phyloP scores from a whole-genome alignment of 352 stramenopile species.

The Phytophthora palmivora region DNA sequence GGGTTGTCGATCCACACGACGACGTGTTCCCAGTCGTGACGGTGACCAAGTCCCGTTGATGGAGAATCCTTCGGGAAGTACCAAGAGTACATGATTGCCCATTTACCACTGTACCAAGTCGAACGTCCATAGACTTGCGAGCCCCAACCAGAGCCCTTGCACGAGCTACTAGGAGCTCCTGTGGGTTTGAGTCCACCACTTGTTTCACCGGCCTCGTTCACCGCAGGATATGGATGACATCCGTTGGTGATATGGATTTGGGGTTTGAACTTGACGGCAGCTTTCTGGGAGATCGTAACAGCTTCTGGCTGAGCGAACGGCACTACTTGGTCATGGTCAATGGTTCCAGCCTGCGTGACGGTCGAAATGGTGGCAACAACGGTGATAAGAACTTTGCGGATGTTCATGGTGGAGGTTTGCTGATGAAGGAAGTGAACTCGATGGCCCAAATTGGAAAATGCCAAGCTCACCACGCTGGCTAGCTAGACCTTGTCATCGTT shows the following conservation, averaged over 20 bases:
- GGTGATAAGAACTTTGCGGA: conserved; percentile 1
- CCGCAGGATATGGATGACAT: conserved; percentile 44
- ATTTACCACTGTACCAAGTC: conserved; percentile 28
- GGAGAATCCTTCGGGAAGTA: conserved; percentile 57
- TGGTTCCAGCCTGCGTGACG: conserved; percentile 3
- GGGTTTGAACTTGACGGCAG: conserved; percentile 21
- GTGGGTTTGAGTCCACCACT: conserved; percentile 38
- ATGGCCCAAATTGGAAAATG: too few relatives aligned
- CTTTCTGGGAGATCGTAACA: conserved; percentile 18
- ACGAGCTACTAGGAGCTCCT: conserved; percentile 34
- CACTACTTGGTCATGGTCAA: conserved; percentile 13
- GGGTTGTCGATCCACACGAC: conserved; percentile 48
- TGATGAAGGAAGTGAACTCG: too few relatives aligned
- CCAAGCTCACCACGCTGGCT: too few relatives aligned
- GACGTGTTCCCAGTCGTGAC: conserved; percentile 56
- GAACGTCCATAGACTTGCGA: conserved; percentile 36
- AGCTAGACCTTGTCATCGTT: too few relatives aligned
- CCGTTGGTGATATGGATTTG: conserved; percentile 43
- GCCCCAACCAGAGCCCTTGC: conserved; percentile 35
- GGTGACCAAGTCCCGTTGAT: conserved; percentile 36
- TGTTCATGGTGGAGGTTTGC: conserved; percentile 1
- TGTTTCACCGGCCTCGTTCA: conserved; percentile 37
- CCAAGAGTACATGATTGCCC: conserved; percentile 50
- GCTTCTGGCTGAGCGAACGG: conserved; percentile 16
- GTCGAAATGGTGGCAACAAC: not conserved